phyloP scores from a whole-genome alignment of 176 grass and related monocot genomes.

The Elymus sibiricus region DNA sequence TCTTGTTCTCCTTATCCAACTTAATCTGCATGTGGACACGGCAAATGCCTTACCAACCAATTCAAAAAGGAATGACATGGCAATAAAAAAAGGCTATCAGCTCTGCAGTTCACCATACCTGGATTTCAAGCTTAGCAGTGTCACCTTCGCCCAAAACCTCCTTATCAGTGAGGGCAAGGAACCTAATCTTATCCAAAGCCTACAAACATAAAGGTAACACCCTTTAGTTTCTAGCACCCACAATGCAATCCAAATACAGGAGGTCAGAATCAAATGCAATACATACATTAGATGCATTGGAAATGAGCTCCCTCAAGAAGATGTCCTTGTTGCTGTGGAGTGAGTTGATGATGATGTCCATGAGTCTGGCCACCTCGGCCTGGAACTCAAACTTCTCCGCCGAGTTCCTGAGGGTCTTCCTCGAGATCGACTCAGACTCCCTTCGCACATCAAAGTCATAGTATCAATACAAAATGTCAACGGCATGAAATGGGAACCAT shows the following conservation, averaged over 20 bases:
- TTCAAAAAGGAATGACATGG: neutral
- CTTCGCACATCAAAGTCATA: conserved; percentile 27
- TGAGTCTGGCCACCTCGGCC: conserved; percentile 94
- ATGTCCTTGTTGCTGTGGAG: conserved; percentile 99
- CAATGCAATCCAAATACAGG: neutral
- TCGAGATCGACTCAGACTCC: conserved; percentile 92
- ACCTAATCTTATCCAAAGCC: conserved; percentile 98
- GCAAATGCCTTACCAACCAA: neutral
- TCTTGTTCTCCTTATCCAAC: conserved; percentile 91
- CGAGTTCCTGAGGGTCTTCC: conserved; percentile 76
- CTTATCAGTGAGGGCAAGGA: conserved; percentile 92
- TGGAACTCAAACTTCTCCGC: conserved; percentile 99
- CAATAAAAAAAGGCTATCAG: neutral
- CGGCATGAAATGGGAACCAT: neutral
- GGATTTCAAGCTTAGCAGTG: conserved; percentile 94
- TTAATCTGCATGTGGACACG: conserved; percentile 69
- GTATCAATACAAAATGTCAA: neutral
- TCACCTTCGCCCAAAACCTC: conserved; percentile 85
- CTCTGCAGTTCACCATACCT: conserved; percentile 35
- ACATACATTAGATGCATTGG: conserved; percentile 94
- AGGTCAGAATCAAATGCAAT: too few relatives aligned
- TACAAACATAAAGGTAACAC: conserved; percentile 5
- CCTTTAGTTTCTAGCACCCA: neutral
- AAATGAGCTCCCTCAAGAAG: conserved; percentile 94
- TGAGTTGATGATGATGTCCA: conserved; percentile 99